phyloP scores from a whole-genome alignment of 495 filamentous ascomycete genomes.

The Thozetella sp. region DNA sequence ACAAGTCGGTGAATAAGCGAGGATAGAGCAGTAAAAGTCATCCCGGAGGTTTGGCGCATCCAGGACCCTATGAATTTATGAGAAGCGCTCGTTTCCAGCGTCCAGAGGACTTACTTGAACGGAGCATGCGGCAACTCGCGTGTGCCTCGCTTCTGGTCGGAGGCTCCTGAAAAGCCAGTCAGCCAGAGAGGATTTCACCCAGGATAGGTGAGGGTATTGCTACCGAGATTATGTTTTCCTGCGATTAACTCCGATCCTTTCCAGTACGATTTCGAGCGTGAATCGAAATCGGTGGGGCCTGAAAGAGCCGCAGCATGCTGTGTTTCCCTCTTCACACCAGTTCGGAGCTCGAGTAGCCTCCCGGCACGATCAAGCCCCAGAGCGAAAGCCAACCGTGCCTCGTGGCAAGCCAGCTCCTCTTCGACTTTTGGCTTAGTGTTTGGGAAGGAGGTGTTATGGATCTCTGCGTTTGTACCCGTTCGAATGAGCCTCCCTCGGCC shows the following conservation, averaged over 20 bases:
- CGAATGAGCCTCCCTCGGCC: conserved; percentile 63
- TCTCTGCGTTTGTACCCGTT: conserved; percentile 74
- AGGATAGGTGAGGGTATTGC: conserved; percentile 18
- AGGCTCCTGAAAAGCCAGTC: conserved; percentile 8
- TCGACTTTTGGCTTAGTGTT: conserved; percentile 39
- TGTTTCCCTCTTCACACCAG: conserved; percentile 18
- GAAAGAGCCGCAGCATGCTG: conserved; percentile 9
- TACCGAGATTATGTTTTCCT: conserved; percentile 49
- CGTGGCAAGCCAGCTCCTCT: conserved; percentile 67
- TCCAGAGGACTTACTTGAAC: conserved; percentile 64
- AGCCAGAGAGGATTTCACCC: not conserved
- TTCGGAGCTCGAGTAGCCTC: conserved; percentile 50
- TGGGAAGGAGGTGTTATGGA: conserved; percentile 72
- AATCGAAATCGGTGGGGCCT: conserved; percentile 5
- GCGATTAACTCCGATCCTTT: conserved; percentile 64
- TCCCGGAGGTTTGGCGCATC: conserved; percentile 88
- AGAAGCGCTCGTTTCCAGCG: conserved; percentile 7
- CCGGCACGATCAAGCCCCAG: conserved; percentile 75
- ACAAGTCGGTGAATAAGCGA: conserved; percentile 78
- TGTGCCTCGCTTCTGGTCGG: conserved; percentile 12
- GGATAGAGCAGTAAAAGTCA: conserved; percentile 92
- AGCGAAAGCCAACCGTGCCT: conserved; percentile 78
- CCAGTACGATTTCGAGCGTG: conserved; percentile 50
- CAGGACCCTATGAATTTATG: conserved; percentile 58
- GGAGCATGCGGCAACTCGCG: conserved; percentile 65